Evolutionary conservation across 2,329 filamentous ascomycete species (phyloP).

Genomic region (Cladorrhinum sp.): DNA sequence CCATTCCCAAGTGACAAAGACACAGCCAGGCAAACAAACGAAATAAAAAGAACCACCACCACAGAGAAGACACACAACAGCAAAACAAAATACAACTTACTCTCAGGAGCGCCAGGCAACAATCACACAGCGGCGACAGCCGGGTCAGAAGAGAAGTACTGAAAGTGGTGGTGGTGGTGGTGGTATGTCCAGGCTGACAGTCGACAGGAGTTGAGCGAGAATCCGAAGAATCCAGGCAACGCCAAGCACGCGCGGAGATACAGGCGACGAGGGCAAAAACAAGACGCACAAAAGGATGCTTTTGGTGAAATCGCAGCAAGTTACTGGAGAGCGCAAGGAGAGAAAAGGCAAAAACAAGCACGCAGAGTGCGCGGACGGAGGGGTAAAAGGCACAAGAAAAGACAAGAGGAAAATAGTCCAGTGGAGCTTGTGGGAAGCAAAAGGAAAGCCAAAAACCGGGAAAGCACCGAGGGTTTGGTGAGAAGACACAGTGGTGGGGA

Average conservation of each 20-base stretch:
- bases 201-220: neutral
- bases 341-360: conserved; percentile 18
- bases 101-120: neutral
- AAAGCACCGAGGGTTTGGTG: conserved; percentile 3
- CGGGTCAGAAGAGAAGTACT: neutral
- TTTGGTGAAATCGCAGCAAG: conserved; percentile 36
- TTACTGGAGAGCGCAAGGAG: conserved; percentile 16
- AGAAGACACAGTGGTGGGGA: conserved; percentile 8
- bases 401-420: conserved; percentile 31
- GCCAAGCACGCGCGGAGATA: conserved; percentile 31
- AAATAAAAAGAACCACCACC: neutral
- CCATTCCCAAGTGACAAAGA: neutral
- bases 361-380: conserved; percentile 26
- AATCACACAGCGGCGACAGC: neutral
- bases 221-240: conserved; percentile 15
- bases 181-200: neutral
- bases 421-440: conserved; percentile 29
- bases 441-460: conserved; percentile 31
- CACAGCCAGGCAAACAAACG: neutral
- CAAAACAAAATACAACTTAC: neutral
- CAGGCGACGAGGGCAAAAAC: conserved; percentile 31
- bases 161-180: neutral
- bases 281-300: conserved; percentile 35
- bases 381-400: conserved; percentile 34
- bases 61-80: neutral